These are phyloP conservation scores for Cryphonectria radicalis DNA, from an alignment of 2,329 filamentous ascomycete species.

Conservation along the genomic window DNA sequence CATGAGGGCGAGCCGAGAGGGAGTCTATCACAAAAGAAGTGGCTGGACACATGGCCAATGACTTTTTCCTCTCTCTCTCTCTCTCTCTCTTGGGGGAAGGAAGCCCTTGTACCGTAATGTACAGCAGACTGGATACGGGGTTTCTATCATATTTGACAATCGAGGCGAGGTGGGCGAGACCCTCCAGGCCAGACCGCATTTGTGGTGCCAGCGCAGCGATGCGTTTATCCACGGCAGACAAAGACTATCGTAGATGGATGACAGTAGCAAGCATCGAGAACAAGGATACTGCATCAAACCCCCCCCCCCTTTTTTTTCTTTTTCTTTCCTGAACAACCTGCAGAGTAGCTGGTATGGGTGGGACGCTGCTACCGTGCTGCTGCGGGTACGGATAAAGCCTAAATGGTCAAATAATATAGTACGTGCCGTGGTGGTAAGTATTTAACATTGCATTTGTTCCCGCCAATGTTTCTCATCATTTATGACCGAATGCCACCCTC, in stretches of 20 bases:
- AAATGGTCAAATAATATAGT: neutral
- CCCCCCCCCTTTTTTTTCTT: neutral
- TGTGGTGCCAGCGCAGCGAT: constrained; percentile 7
- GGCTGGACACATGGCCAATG: neutral
- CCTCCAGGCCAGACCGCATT: neutral
- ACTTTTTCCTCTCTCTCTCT: no score
- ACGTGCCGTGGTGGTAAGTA: neutral
- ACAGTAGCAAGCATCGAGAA: neutral
- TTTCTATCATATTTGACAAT: neutral
- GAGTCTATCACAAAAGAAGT: neutral
- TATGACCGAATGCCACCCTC: neutral
- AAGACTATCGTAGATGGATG: neutral
- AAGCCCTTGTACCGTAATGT: neutral
- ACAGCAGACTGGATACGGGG: neutral
- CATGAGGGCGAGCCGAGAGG: neutral
- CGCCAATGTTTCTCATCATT: neutral
- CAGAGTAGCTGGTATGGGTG: neutral
- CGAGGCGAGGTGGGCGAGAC: neutral
- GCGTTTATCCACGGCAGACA: neutral
- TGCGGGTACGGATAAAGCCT: neutral
- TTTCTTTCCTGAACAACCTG: neutral
- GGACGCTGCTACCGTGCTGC: neutral
- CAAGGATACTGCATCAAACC: neutral
- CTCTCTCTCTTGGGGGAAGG: no score
- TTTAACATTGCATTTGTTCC: neutral